Base-by-base conservation (phyloP, 345 rosid species). In the Cardiospermum halicacabum region DNA sequence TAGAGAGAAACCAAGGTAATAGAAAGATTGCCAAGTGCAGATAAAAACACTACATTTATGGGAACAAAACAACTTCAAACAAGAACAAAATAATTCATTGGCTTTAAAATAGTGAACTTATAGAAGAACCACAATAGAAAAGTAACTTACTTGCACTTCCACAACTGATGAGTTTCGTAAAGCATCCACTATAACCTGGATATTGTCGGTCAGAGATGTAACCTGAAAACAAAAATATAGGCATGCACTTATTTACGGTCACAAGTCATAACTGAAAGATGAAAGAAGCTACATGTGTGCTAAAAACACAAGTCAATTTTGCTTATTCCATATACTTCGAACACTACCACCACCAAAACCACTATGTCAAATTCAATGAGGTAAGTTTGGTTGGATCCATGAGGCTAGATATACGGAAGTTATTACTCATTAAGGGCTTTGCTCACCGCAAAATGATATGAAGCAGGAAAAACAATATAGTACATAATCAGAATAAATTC, bases 111-210 rank as follows among this genome's bases (percentile, higher is more conserved):
- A 11, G 31, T 34, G 22, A 39, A 43, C 31, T 9, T 13, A 7
- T 22, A 11, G n/a, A n/a, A n/a, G n/a, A 26, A 48, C 21, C 19
- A 54, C 11, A 22, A 0, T 7, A 5, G 16, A 56, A n/a, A 48
- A 45, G 11, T 15, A 60, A 51, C 10, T 51, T 81, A 92, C 97
- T 94, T 89, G 87, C 18, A 92, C 85, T 89, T 92, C 96, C 63
- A 92, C 82, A 58, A 69, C 57, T 26, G 72, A 56, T 51, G 96
- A 92, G 66, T 56, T 65, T 76, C 74, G 90, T n/a, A 92, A 28
- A 61, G 92, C 80, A 27, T 92, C 92, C 84, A 81, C 61, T 72
- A 92, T 87, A 54, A 78, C 68, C 67, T 75, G 89, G 56, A 84
- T 76, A 63, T 74, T 81, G 63, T 84, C 84, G 3, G 97, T 89